A percentile compares a stretch with the other conserved stretches of the same genome.
These are phyloP conservation scores for Lepidium sativum DNA, from an alignment of 345 rosid genomes.

Conservation along the genomic window DNA sequence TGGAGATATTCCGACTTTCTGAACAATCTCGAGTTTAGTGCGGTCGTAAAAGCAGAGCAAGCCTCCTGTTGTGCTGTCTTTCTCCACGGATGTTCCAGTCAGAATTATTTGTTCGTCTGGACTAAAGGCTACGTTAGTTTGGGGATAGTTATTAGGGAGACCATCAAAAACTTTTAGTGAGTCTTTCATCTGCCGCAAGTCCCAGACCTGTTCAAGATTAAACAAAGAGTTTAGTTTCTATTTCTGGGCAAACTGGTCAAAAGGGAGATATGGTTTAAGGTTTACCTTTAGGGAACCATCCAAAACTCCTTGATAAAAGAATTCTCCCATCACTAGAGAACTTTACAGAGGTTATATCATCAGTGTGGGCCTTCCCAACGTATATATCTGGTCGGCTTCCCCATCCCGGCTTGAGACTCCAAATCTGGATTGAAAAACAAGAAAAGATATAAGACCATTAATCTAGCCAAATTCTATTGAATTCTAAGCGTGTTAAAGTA, in stretches of 20 bases:
- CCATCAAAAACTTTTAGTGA: slow-evolving; percentile 73
- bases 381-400: slow-evolving; percentile 92
- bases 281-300: slow-evolving; percentile 84
- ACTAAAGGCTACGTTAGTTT: slow-evolving; percentile 87
- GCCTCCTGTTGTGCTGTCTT: slow-evolving; percentile 76
- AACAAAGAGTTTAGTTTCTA: slow-evolving; percentile 7
- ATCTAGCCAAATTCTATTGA: background rate
- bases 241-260: slow-evolving; percentile 1
- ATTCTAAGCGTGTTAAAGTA: background rate
- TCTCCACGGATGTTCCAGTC: slow-evolving; percentile 94
- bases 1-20: slow-evolving; percentile 79
- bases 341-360: slow-evolving; percentile 82
- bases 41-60: slow-evolving; percentile 82
- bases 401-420: slow-evolving; percentile 98
- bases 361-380: slow-evolving; percentile 76
- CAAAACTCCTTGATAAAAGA: slow-evolving; percentile 82
- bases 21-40: slow-evolving; percentile 78
- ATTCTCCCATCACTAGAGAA: slow-evolving; percentile 79
- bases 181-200: slow-evolving; percentile 72
- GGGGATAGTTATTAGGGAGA: slow-evolving; percentile 86
- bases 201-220: slow-evolving; percentile 67
- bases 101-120: slow-evolving; percentile 83
- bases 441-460: background rate
- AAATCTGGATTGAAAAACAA: slow-evolving; percentile 40
- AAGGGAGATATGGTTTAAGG: background rate